Base-by-base conservation (phyloP, 129 eudicot genomes). In the Artemisia tridentata region DNA sequence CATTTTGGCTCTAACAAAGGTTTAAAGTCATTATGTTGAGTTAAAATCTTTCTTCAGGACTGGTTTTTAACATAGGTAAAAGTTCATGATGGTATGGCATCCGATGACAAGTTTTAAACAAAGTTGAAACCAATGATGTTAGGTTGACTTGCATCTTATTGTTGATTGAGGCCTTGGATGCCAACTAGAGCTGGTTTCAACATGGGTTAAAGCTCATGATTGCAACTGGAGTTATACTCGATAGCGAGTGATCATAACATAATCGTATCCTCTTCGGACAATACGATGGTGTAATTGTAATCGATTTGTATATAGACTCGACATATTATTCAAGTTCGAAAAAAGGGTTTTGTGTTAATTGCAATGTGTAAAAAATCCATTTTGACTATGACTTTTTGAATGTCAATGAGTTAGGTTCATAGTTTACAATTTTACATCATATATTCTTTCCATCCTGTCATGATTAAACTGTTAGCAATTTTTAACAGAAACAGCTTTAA, bases 81-180 rank as follows among this genome's bases (percentile, higher is more conserved):
- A n/a, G 51, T 29, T 51, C 54, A 45, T 21, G 78, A 65, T 53
- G 57, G 15, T 60, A 43, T 18, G 47, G 81, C 45, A 78, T 78
- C 81, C 77, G 68, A 78, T 78, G 77, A 65, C 61, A 3, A 63
- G 41, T 67, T 67, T 31, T 27, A 75, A 67, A 50, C 14, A 9
- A 7, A n/a, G 41, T 27, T 53, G 55, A 21, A 43, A 56, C 72
- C 65, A 66, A 46, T 25, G 3, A 43, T 54, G 73, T 66, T 23
- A 20, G 53, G n/a, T 57, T 14, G 38, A 15, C 18, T 56, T 25
- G 9, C 27, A 27, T 62, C 2, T 49, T 6, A 47, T 47, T 13
- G 21, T 46, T 7, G 64, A 19, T 16, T 5, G 7, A 17, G 50
- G 59, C 21, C 48, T 68, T 50, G 38, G 29, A 69, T 69, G 54